Base-by-base conservation (phyloP, 495 filamentous ascomycete species). In the Echria macrotheca region DNA sequence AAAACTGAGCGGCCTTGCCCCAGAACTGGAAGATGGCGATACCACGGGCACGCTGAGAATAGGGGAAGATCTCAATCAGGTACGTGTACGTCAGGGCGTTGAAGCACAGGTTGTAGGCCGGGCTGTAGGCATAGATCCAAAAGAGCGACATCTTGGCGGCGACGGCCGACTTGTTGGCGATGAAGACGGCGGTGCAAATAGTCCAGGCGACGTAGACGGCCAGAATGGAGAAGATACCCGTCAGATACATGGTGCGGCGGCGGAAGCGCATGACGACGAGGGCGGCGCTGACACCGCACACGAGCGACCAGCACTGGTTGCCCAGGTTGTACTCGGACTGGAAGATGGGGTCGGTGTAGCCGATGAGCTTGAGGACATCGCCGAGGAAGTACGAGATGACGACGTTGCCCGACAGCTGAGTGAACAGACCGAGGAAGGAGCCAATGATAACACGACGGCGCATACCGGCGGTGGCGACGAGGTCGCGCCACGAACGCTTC, bases 31-130 rank as follows among this genome's bases (percentile, higher is more conserved):
- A 82, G 65, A 81, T 79, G 18, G 79, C 70, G 52, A 84, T 75
- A 55, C 82, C 81, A 15, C 78, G 72, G 24, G 79, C 77, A 17
- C 81, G 74, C 48, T 78, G 71, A 0, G 77, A 73, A 63, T 73
- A 85, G 1, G 81, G 81, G 67, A 81, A 85, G 25, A 85, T 66
- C 53, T 86, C 81, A 29, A 83, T 68, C 10, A 84, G 68, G 59
- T 82, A 84, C 17, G 82, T 82, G 60, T 83, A 84, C 0, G 81
- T 82, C 41, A 84, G 66, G n/a, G 81, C 81, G 46, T 84, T 84
- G 52, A 83, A 83, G 31, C 79, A 81, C 38, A 84, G 67, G 52
- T 73, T 84, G 43, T 85, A 85, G 29, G 75, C 75, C 11, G 81
- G 81, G 0, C 69, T 74, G 54, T 84, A 85, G n/a, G 67, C 64